Evolutionary conservation across 441 rosid species (phyloP), one percentile per base, ranked within the genome.

Genomic region (Flueggea neowawraea): DNA sequence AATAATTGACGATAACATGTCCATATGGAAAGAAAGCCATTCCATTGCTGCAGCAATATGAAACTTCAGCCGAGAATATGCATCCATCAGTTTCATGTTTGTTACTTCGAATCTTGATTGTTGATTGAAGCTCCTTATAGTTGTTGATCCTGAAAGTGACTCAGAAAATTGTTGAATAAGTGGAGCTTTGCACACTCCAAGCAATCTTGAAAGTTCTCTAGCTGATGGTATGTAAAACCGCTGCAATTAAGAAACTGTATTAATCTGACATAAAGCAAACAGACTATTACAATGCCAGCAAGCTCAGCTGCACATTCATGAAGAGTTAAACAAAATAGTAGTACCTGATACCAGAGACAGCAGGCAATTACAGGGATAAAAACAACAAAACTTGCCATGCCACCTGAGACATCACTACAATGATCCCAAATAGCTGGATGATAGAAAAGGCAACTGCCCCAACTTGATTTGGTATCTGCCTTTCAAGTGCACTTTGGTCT

Each of bases 151-250:
- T 33, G 89, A 80, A 22, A 91, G 78, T 41, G 97, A 84, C 76
- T 94, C 96, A n/a, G 94, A 55, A 71, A 94, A 94, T 73, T 87
- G 91, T 69, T 94, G 96, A 63, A 94, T 91, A 48, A 89, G 70
- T 15, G 96, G 97, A 61, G 91, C 94, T 78, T 86, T 84, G 79
- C 81, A 79, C 43, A 87, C 89, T 73, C 99, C 96, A 57, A 75
- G 78, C 76, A 94, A 71, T 57, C 96, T 73, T 0, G 97, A 69
- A 50, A 91, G 86, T 73, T 94, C 99, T 75, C 95, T 72, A 13
- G 97, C 95, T 54, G 91, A 70, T 54, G 95, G 74, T 49, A 89
- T 79, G 78, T 94, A 94, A 75, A 84, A 89, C 59, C 77, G 80
- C 97, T 94, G 85, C 81, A 78, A 16, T 65, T 61, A 31, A 28